Evolutionary conservation across 1,284 basidiomycete genomes (phyloP).

Genomic region (Naganishia sp.): DNA sequence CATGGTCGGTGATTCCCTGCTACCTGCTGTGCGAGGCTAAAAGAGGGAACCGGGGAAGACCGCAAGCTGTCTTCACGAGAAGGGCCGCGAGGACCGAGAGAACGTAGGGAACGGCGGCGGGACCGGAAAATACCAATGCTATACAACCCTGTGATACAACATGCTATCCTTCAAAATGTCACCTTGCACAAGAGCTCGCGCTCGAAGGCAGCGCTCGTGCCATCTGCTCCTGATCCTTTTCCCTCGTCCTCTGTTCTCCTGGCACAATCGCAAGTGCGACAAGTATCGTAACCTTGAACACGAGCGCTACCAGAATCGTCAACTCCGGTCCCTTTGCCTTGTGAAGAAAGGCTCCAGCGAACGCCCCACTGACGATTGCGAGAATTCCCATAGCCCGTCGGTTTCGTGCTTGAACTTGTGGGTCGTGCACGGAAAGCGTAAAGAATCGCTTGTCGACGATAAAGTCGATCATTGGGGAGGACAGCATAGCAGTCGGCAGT

Average conservation of each 20-base stretch:
- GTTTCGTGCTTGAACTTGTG: conserved; percentile 40
- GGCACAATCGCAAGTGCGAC: not conserved
- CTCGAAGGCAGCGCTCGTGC: not conserved
- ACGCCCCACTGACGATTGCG: conserved; percentile 18
- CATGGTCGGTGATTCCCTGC: too few species aligned
- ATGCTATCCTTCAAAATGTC: not conserved
- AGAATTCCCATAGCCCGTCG: conserved; percentile 43
- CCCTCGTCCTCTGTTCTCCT: not conserved
- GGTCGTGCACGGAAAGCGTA: conserved; percentile 22
- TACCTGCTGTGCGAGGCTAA: too few species aligned
- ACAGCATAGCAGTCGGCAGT: conserved; percentile 37
- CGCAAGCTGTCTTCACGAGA: too few species aligned
- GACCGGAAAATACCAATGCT: too few species aligned
- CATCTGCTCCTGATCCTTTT: conserved; percentile 2
- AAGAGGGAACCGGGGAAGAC: too few species aligned
- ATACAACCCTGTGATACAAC: not conserved
- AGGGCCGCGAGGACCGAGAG: too few species aligned
- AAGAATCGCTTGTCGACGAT: conserved; percentile 49
- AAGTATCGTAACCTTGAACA: conserved; percentile 39
- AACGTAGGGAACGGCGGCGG: too few species aligned
- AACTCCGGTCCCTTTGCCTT: conserved; percentile 43
- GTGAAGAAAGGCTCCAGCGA: conserved; percentile 47
- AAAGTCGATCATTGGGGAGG: conserved; percentile 50
- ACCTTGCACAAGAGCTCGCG: not conserved
- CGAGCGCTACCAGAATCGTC: conserved; percentile 44